phyloP scores from a whole-genome alignment of 1,284 basidiomycete genomes.

The Moniliophthora roreri region DNA sequence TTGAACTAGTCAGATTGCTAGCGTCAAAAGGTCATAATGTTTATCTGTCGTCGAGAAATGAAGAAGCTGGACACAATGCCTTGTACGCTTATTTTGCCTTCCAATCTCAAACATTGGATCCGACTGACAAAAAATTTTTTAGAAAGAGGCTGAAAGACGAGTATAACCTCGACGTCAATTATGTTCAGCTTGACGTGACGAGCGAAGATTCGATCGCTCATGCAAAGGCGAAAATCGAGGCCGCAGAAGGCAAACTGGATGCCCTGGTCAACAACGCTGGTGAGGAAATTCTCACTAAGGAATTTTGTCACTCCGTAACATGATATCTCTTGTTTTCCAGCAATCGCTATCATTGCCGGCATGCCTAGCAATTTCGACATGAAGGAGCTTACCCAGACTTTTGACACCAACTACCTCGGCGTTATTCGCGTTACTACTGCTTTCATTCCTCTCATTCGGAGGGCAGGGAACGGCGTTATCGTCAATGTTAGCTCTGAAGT shows the following conservation, averaged over 20 bases:
- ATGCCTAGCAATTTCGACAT: conserved; percentile 31
- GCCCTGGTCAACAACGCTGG: conserved; percentile 52
- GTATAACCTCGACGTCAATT: conserved; percentile 27
- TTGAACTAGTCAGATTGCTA: conserved; percentile 19
- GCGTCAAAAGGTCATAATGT: conserved; percentile 20
- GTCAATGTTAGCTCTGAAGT: conserved; percentile 17
- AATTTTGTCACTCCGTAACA: neutral
- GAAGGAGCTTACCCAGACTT: conserved; percentile 30
- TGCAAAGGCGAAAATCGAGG: conserved; percentile 35
- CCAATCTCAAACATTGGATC: too few species aligned
- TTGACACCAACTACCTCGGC: conserved; percentile 40
- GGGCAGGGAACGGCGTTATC: conserved; percentile 20
- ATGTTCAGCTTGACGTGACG: conserved; percentile 35
- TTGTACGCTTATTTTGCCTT: neutral
- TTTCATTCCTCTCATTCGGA: conserved; percentile 34
- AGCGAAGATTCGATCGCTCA: conserved; percentile 31
- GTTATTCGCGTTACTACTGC: conserved; percentile 35
- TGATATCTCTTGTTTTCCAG: neutral
- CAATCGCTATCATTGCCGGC: conserved; percentile 29
- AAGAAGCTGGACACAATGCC: conserved; percentile 19
- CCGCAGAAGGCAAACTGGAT: conserved; percentile 42
- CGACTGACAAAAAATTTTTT: too few species aligned
- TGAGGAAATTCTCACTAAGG: conserved; percentile 7
- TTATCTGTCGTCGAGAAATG: conserved; percentile 20
- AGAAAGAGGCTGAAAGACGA: conserved; percentile 28